A percentile compares a stretch with the other conserved stretches of the same genome.
Conservation (phyloP, 2,329 filamentous ascomycete species). For the Sclerotinia spermophila region DNA sequence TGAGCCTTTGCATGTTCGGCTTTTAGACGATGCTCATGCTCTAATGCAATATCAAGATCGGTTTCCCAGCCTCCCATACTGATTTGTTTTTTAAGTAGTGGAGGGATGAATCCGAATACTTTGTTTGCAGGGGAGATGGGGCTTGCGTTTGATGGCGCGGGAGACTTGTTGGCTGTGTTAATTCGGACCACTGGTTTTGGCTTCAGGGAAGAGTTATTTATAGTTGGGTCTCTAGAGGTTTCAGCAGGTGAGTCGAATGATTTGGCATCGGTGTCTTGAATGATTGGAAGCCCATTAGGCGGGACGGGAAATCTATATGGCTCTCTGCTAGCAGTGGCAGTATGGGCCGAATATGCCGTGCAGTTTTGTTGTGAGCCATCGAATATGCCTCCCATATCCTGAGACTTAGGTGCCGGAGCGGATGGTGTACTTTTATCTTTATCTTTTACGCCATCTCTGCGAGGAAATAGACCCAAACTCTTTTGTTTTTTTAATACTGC, state of each 20-base stretch:
- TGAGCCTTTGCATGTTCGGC: neutral
- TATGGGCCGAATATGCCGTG: conserved; percentile 3
- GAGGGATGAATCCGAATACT: conserved; percentile 1
- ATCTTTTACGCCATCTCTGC: neutral
- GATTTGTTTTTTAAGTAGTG: neutral
- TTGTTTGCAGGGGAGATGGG: conserved; percentile 1
- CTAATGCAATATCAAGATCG: conserved; percentile 1
- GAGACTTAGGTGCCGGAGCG: neutral
- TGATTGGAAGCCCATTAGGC: neutral
- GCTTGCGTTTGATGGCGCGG: neutral
- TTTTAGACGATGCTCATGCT: neutral
- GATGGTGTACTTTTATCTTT: neutral
- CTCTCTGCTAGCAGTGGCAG: conserved; percentile 3
- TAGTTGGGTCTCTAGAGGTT: neutral
- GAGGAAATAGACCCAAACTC: conserved; percentile 4
- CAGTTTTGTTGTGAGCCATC: conserved; percentile 9
- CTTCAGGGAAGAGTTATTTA: no score
- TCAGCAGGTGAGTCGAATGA: no score
- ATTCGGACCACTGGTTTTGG: neutral
- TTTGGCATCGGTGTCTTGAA: neutral
- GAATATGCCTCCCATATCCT: neutral
- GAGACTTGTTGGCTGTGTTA: neutral
- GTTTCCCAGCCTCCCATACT: neutral
- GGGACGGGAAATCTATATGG: conserved; percentile 7
- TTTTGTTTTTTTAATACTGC: conserved; percentile 4